Evolutionary conservation across 2,329 filamentous ascomycete genomes (phyloP), one percentile per base, ranked within the genome.

Genomic region (Ophiostoma ulmi): DNA sequence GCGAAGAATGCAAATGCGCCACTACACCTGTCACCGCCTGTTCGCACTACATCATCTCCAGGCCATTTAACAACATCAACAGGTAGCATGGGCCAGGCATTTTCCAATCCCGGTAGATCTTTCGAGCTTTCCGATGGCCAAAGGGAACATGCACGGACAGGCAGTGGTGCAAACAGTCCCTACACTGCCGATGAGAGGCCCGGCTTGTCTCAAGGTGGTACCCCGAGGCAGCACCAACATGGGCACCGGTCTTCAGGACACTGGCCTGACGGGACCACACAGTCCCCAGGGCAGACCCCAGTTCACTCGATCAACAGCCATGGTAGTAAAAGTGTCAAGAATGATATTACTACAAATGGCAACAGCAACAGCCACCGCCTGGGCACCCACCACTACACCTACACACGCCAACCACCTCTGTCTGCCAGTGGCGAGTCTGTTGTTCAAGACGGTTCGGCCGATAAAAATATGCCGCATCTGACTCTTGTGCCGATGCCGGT

Each of bases 351-450:
- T 36, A 26, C 5, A 0, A 8, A 64, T 17, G 20, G 58, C 31
- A 38, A 5, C 61, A 65, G 35, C 35, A 65, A 22, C n/a, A 39
- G n/a, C 10, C 10, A 20, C 3, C n/a, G 10, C 38, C 38, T 2
- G 35, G 39, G 14, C 41, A 36, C 44, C 11, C 38, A 35, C 5
- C 11, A 14, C 26, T 26, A 41, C n/a, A 14, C 26, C 20, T 67
- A 67, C 65, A 67, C 65, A 13, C 65, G 65, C 11, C 65, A 22
- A 11, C 65, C 38, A 22, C 65, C 65, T 5, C 65, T 67, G n/a
- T 41, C 38, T 22, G 39, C 65, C 3, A 39, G n/a, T 10, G 65
- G 65, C 38, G 38, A 44, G 22, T 67, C 65, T 14, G 41, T 67
- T 44, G 20, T 67, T 1, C 64, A 67, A 31, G 39, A 41, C 22